Evolutionary conservation across 192 early-diverging fungal genomes (phyloP).

Genomic region (Pecoramyces ruminantium): DNA sequence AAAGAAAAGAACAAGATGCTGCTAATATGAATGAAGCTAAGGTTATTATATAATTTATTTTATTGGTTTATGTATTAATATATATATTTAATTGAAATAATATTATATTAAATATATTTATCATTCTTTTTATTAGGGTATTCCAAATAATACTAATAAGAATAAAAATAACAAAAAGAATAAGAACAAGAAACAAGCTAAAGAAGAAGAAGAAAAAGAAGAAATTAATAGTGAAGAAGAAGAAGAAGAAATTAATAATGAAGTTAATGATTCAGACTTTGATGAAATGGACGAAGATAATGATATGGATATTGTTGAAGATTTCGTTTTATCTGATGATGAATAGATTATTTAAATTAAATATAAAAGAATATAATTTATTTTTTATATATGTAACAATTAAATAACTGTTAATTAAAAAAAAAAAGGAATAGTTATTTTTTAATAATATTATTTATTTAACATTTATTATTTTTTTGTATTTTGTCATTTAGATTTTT

Average conservation of each 20-base stretch:
- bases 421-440: too few relatives aligned
- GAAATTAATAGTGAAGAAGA: not conserved
- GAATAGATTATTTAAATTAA: not conserved
- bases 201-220: not conserved
- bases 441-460: too few relatives aligned
- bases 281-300: slow-evolving; percentile 13
- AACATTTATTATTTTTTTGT: too few relatives aligned
- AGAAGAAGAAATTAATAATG: slow-evolving; percentile 2
- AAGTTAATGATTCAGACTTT: slow-evolving; percentile 5
- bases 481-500: too few relatives aligned
- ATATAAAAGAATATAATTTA: too few relatives aligned
- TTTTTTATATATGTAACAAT: too few relatives aligned
- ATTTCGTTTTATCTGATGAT: not conserved
- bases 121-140: too few relatives aligned
- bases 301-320: slow-evolving; percentile 6
- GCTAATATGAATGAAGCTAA: slow-evolving; percentile 12
- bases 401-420: too few relatives aligned
- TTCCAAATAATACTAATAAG: slow-evolving; percentile 10
- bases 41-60: slow-evolving; percentile 8
- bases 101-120: too few relatives aligned
- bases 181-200: slow-evolving; percentile 9
- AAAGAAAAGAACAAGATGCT: slow-evolving; percentile 6
- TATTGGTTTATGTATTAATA: too few relatives aligned
- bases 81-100: too few relatives aligned
- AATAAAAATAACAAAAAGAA: slow-evolving; percentile 11